phyloP scores from a whole-genome alignment of 192 early-diverging fungal genomes.

The Helicostylum pulchrum region DNA sequence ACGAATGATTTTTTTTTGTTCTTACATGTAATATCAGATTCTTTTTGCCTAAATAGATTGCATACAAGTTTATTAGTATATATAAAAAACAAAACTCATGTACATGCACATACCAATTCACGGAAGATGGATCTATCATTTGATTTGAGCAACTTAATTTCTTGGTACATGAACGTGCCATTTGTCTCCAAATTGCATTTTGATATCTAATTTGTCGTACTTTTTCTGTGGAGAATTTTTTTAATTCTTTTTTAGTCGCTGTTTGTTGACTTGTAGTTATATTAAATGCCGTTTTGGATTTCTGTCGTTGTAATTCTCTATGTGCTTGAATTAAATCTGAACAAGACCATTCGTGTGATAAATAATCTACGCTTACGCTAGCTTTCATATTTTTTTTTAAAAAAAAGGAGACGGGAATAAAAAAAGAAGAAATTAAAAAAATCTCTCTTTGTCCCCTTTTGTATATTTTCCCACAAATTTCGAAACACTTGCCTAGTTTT shows the following conservation, averaged over 20 bases:
- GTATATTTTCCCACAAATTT: conserved; percentile 10
- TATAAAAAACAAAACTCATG: not conserved
- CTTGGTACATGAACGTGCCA: conserved; percentile 28
- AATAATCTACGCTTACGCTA: conserved; percentile 27
- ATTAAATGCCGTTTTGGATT: conserved; percentile 5
- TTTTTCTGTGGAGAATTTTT: conserved; percentile 19
- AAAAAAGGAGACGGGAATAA: conserved; percentile 1
- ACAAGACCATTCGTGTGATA: conserved; percentile 26
- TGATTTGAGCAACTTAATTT: not conserved
- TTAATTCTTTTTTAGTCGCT: not conserved
- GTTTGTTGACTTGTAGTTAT: not conserved
- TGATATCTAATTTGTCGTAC: conserved; percentile 28
- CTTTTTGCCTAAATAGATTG: conserved; percentile 34
- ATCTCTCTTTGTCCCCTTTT: not conserved
- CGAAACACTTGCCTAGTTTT: conserved; percentile 8
- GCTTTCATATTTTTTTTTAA: conserved; percentile 18
- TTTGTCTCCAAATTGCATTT: conserved; percentile 43
- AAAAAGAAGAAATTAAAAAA: not conserved
- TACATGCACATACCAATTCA: conserved; percentile 35
- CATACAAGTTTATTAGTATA: not conserved
- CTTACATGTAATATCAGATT: conserved; percentile 39
- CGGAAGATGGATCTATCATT: conserved; percentile 28
- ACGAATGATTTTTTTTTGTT: not conserved
- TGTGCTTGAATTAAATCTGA: conserved; percentile 24
- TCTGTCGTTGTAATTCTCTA: conserved; percentile 17